Base-by-base conservation (phyloP, 129 eudicot species). In the Flaveria trinervia region DNA sequence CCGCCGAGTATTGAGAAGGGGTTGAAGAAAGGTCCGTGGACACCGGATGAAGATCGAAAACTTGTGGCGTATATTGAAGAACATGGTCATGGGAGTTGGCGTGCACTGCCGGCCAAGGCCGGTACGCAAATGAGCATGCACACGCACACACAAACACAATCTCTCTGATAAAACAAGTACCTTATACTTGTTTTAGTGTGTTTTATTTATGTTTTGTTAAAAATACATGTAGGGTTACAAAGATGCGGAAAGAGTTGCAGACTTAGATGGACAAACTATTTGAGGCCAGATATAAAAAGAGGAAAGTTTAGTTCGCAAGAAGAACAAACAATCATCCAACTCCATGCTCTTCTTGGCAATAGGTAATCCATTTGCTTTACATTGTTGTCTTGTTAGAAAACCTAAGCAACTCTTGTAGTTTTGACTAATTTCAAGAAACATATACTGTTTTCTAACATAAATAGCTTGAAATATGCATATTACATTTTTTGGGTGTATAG, bases 311-410 rank as follows among this genome's bases (percentile, higher is more conserved):
- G 83, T 76, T 55, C 81, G 65, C 89, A 89, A 74, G 95, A 89
- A 80, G 95, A 89, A 76, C 89, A 86, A 71, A 86, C 87, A 76
- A 89, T 89, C 61, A 89, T 89, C 74, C 95, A 86, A 74, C 91
- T 89, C 30, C 95, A 89, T 82, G 95, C 95, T 3, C 95, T 89
- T 71, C 84, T 89, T 75, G 95, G 95, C 80, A 89, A 89, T 73
- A 89, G 95, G 95, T 89, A 73, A 60, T 26, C 17, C 17, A 17
- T 59, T 56, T 60, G 7, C 56, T 52, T 76, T 33, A 10, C 10
- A 5, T 68, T 51, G 36, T 66, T n/a, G n/a, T 20, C 18, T 15
- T 50, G 4, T 25, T 15, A n/a, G 12, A 7, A 59, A 16, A 36
- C 4, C 12, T 44, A 72, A n/a, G 54, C 55, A 30, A 72, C 28